phyloP scores from a whole-genome alignment of 2,329 filamentous ascomycete species.

The Harringtonia lauricola region DNA sequence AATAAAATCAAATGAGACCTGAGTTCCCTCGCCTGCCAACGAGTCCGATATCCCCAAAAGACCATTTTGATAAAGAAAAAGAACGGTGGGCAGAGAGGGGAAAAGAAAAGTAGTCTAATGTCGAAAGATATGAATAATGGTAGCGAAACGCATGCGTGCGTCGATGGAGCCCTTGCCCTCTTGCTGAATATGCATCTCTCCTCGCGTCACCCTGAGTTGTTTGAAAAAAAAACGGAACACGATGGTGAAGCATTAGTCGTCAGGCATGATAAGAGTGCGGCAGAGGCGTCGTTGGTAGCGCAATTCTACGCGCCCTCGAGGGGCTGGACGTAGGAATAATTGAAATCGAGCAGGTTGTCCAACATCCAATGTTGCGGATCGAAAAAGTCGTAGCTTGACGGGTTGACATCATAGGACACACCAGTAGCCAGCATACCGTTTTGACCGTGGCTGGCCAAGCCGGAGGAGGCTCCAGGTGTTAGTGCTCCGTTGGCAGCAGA shows the following conservation, averaged over 20 bases:
- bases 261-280: too few relatives aligned
- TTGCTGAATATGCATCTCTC: too few relatives aligned
- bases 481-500: constrained; percentile 36
- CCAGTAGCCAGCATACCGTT: constrained; percentile 34
- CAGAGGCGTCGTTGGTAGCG: too few relatives aligned
- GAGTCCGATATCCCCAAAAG: neutral
- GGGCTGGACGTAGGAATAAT: constrained; percentile 46
- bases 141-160: too few relatives aligned
- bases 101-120: neutral
- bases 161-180: too few relatives aligned
- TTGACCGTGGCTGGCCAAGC: constrained; percentile 30
- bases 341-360: constrained; percentile 73
- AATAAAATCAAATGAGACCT: neutral
- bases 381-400: constrained; percentile 64
- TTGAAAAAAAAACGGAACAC: too few relatives aligned
- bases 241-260: too few relatives aligned
- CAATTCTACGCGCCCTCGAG: constrained; percentile 43
- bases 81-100: neutral
- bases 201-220: too few relatives aligned
- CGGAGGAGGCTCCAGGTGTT: constrained; percentile 37
- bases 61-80: neutral
- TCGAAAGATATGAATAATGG: too few relatives aligned
- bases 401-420: constrained; percentile 47
- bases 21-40: neutral
- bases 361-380: constrained; percentile 91